A percentile compares a stretch with the other conserved stretches of the same genome.
Evolutionary conservation across 2,329 filamentous ascomycete species (phyloP).

Genomic region (Scleromitrula shiraiana): DNA sequence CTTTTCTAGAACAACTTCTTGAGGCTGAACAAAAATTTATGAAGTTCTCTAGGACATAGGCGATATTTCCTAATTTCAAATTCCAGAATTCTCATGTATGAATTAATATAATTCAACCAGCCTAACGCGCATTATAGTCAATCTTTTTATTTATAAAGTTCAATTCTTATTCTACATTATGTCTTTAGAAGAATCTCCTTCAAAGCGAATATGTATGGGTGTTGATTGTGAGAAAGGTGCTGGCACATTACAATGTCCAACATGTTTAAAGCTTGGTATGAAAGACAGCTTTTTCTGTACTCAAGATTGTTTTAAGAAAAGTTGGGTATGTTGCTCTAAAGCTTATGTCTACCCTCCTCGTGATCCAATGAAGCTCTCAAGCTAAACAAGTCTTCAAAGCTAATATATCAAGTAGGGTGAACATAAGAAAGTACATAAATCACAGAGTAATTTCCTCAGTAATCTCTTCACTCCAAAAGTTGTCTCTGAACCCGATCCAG

Average conservation of each 20-base stretch:
- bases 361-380: neutral
- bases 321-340: constrained; percentile 67
- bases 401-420: constrained; percentile 46
- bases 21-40: neutral
- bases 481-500: constrained; percentile 87
- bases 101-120: too few relatives aligned
- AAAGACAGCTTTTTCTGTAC: constrained; percentile 95
- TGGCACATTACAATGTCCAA: constrained; percentile 83
- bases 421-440: constrained; percentile 81
- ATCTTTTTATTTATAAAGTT: too few relatives aligned
- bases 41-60: too few relatives aligned
- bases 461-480: constrained; percentile 69
- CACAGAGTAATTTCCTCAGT: constrained; percentile 66
- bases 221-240: constrained; percentile 82
- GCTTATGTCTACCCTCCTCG: neutral
- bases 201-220: constrained; percentile 68
- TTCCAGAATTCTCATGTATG: too few relatives aligned
- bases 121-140: too few relatives aligned
- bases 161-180: constrained; percentile 10
- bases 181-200: constrained; percentile 36
- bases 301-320: constrained; percentile 97
- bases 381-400: neutral
- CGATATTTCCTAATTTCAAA: too few relatives aligned
- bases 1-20: neutral
- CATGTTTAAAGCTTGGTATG: constrained; percentile 79